These are phyloP conservation scores for Fusarium sambucinum DNA, from an alignment of 2,329 filamentous ascomycete species.

Conservation along the genomic window DNA sequence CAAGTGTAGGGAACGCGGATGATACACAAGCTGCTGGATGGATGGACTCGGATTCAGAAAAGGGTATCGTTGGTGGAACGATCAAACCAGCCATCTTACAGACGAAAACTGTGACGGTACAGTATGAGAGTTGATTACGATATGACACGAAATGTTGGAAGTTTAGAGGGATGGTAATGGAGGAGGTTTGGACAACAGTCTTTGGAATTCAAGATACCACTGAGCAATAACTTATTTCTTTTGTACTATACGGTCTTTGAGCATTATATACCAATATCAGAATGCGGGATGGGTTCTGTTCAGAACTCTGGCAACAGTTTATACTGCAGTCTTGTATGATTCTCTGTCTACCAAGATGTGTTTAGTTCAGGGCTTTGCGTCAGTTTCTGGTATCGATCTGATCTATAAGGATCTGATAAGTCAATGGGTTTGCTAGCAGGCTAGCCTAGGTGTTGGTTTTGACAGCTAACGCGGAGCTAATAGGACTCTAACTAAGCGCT, in stretches of 20 bases:
- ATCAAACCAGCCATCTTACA: slow-evolving; percentile 39
- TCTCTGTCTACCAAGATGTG: neutral
- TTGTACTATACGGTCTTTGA: neutral
- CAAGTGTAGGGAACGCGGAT: slow-evolving; percentile 30
- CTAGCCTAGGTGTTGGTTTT: neutral
- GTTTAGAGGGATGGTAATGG: neutral
- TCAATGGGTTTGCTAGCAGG: neutral
- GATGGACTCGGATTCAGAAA: slow-evolving; percentile 43
- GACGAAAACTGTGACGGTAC: slow-evolving; percentile 42
- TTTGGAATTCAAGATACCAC: slow-evolving; percentile 18
- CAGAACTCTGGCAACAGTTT: neutral
- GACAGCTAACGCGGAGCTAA: slow-evolving; percentile 9
- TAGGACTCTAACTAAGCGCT: neutral
- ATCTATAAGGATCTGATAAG: neutral
- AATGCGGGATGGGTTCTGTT: no score
- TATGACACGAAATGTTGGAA: neutral
- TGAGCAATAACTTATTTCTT: slow-evolving; percentile 9
- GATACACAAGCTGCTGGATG: slow-evolving; percentile 30
- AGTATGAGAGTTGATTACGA: slow-evolving; percentile 29
- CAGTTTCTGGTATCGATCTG: neutral
- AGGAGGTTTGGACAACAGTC: neutral
- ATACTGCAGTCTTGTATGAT: no score
- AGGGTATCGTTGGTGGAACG: slow-evolving; percentile 28
- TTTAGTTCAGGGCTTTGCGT: neutral
- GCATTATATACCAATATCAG: neutral